Evolutionary conservation across 2,329 filamentous ascomycete genomes (phyloP).

Genomic region (Allantophomopsis cytisporea): DNA sequence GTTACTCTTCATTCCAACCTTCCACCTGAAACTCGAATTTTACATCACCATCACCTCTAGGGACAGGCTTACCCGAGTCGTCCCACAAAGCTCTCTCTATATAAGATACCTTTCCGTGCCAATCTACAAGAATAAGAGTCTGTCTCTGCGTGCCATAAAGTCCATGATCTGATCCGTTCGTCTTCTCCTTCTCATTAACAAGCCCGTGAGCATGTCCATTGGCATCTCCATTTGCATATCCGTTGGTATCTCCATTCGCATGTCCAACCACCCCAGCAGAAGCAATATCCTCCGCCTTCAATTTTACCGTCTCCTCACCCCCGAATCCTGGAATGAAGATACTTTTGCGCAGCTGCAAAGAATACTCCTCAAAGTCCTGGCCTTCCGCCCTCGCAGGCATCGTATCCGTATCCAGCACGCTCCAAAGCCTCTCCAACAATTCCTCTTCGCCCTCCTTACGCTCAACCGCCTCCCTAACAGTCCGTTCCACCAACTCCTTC

Average conservation of each 20-base stretch:
- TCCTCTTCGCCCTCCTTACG: constrained; percentile 27
- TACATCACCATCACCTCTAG: constrained; percentile 39
- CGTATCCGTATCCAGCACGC: constrained; percentile 41
- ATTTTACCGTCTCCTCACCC: constrained; percentile 21
- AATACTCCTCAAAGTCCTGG: constrained; percentile 35
- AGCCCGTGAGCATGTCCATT: constrained; percentile 18
- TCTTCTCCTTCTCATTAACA: constrained; percentile 17
- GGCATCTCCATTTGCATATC: constrained; percentile 16
- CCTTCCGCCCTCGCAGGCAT: constrained; percentile 25
- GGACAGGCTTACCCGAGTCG: constrained; percentile 37
- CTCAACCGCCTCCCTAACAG: constrained; percentile 27
- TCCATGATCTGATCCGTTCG: constrained; percentile 35
- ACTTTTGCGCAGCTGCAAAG: constrained; percentile 39
- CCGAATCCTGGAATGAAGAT: constrained; percentile 48
- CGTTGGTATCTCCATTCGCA: constrained; percentile 15
- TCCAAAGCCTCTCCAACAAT: constrained; percentile 36
- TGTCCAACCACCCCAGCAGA: constrained; percentile 17
- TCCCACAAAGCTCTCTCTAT: constrained; percentile 48
- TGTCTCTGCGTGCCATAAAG: constrained; percentile 54
- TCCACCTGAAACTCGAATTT: constrained; percentile 42
- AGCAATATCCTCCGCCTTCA: constrained; percentile 23
- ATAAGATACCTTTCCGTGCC: constrained; percentile 46
- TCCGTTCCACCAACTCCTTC: constrained; percentile 18
- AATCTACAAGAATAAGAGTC: constrained; percentile 47
- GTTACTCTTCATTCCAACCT: constrained; percentile 19